Percentiles rank a stretch among this genome's conserved stretches.
These are phyloP conservation scores for Rhizopogon vulgaris DNA, from an alignment of 768 basidiomycete genomes.

Conservation along the genomic window DNA sequence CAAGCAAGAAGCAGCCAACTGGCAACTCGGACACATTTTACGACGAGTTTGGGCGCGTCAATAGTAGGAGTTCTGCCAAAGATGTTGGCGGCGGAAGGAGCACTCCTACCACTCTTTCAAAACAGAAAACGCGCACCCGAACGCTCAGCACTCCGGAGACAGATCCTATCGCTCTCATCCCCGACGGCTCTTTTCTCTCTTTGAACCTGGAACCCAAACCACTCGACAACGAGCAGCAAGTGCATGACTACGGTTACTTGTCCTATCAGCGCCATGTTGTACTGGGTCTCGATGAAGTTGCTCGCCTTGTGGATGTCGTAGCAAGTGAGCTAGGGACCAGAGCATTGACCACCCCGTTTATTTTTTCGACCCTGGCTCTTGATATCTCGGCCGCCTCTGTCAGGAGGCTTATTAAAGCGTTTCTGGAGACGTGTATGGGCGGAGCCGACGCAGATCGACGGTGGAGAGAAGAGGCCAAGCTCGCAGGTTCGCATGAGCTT, in stretches of 20 bases:
- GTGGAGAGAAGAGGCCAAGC: slow-evolving; percentile 77
- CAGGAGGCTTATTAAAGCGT: slow-evolving; percentile 72
- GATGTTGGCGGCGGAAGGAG: slow-evolving; percentile 18
- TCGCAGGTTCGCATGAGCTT: slow-evolving; percentile 82
- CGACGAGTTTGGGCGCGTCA: slow-evolving; percentile 66
- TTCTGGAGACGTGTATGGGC: slow-evolving; percentile 56
- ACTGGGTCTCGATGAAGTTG: slow-evolving; percentile 68
- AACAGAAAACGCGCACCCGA: slow-evolving; percentile 36
- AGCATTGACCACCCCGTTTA: slow-evolving; percentile 82
- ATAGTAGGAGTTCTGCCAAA: slow-evolving; percentile 38
- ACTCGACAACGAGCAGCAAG: slow-evolving; percentile 33
- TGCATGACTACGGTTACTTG: slow-evolving; percentile 65
- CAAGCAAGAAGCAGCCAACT: slow-evolving; percentile 34
- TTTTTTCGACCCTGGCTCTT: slow-evolving; percentile 85
- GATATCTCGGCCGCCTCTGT: slow-evolving; percentile 75
- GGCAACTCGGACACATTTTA: slow-evolving; percentile 18
- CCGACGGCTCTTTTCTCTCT: slow-evolving; percentile 49
- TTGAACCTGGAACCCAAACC: slow-evolving; percentile 44
- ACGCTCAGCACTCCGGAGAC: slow-evolving; percentile 33
- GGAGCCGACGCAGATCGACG: slow-evolving; percentile 40
- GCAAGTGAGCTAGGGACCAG: slow-evolving; percentile 64
- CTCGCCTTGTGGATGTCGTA: slow-evolving; percentile 64
- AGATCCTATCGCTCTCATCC: slow-evolving; percentile 33
- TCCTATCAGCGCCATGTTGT: slow-evolving; percentile 69
- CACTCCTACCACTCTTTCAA: slow-evolving; percentile 10